Percentiles rank a stretch among this genome's conserved stretches.
phyloP scores from a whole-genome alignment of 345 rosid genomes.

The Gossypioides kirkii region DNA sequence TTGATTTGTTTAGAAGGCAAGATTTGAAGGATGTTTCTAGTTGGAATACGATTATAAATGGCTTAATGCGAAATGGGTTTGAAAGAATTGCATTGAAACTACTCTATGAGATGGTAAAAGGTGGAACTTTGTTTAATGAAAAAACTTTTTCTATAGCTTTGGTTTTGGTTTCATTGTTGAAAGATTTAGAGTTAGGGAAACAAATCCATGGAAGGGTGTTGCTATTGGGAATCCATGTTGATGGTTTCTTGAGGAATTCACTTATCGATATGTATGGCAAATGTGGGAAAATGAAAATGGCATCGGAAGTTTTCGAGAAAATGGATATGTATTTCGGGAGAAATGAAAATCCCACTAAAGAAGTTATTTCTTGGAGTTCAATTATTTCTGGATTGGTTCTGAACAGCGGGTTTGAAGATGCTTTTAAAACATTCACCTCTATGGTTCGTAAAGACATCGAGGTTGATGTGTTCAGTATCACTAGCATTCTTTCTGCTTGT shows the following conservation, averaged over 20 bases:
- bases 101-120: conserved; percentile 36
- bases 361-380: conserved; percentile 36
- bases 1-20: conserved; percentile 31
- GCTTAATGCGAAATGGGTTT: conserved; percentile 33
- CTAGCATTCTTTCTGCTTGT: conserved; percentile 49
- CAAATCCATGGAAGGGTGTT: conserved; percentile 37
- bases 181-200: conserved; percentile 32
- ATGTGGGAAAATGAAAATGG: conserved; percentile 38
- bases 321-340: conserved; percentile 14
- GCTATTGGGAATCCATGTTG: conserved; percentile 22
- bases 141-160: conserved; percentile 41
- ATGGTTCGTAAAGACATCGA: conserved; percentile 28
- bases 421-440: conserved; percentile 32
- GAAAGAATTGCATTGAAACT: conserved; percentile 34
- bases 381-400: conserved; percentile 51
- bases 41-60: conserved; percentile 50
- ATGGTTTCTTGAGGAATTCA: conserved; percentile 39
- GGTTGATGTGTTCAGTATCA: conserved; percentile 38
- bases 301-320: conserved; percentile 20
- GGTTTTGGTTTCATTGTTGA: conserved; percentile 35
- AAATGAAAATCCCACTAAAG: conserved; percentile 13
- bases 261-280: conserved; percentile 49
- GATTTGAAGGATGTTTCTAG: conserved; percentile 31
- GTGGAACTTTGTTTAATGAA: conserved; percentile 28
- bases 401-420: conserved; percentile 31